A percentile compares a stretch with the other conserved stretches of the same genome.
These are phyloP conservation scores for Stentor roeselii DNA, from an alignment of 73 alveolate genomes.

Conservation along the genomic window DNA sequence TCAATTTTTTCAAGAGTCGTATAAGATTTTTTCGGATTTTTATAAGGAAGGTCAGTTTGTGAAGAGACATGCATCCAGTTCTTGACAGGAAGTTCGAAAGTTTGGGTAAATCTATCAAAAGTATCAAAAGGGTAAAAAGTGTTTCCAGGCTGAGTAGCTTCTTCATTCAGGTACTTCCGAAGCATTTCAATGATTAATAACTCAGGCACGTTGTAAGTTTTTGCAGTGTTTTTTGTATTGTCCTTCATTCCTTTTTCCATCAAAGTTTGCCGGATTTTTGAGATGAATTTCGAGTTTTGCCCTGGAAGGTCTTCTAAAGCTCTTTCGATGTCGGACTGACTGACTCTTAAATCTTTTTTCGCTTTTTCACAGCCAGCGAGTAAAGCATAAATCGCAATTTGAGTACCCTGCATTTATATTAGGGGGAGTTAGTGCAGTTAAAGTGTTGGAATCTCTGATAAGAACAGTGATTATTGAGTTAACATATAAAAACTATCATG, in stretches of 20 bases:
- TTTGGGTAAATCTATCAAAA: constrained; percentile 18
- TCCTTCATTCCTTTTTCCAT: constrained; percentile 16
- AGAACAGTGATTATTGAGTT: no score
- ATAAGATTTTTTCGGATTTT: background rate
- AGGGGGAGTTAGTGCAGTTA: no score
- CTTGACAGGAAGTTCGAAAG: background rate
- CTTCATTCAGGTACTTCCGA: background rate
- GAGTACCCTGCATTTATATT: background rate
- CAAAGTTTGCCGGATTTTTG: background rate
- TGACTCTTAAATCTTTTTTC: background rate
- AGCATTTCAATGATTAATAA: constrained; percentile 10
- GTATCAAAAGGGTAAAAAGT: constrained; percentile 7
- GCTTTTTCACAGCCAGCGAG: constrained; percentile 9
- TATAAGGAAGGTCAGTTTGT: constrained; percentile 1
- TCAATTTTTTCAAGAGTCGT: background rate
- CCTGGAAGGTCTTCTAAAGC: background rate
- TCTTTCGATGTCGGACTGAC: background rate
- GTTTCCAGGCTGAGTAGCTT: background rate
- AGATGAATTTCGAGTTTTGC: background rate
- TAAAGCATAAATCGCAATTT: constrained; percentile 2
- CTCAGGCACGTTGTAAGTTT: background rate
- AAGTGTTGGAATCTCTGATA: no score
- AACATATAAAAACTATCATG: no score
- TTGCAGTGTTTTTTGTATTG: background rate
- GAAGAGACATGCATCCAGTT: background rate